Conservation (phyloP, 768 basidiomycete genomes). For the Erythrobasidium yunnanense region DNA sequence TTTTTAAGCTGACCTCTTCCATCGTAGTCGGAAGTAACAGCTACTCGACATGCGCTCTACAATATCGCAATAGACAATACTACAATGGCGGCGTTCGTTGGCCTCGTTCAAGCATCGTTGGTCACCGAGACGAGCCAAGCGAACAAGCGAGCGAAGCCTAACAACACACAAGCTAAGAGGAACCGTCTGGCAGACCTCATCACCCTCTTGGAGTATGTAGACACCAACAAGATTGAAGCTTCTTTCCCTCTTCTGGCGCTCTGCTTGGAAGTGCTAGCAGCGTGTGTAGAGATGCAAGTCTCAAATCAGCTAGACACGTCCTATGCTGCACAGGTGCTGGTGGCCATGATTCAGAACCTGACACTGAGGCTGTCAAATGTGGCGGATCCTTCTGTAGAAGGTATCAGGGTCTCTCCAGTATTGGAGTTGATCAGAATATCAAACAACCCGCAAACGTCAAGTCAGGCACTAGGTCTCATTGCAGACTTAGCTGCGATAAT, state of each 20-base stretch:
- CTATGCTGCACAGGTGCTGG: slow-evolving; percentile 33
- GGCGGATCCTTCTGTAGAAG: background rate
- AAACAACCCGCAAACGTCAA: slow-evolving; percentile 84
- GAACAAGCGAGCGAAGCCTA: background rate
- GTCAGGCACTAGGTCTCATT: slow-evolving; percentile 79
- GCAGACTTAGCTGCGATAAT: slow-evolving; percentile 69
- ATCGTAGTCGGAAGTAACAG: slow-evolving; percentile 22
- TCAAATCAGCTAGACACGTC: slow-evolving; percentile 28
- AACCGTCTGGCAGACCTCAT: background rate
- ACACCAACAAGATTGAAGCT: slow-evolving; percentile 22
- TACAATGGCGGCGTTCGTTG: slow-evolving; percentile 4
- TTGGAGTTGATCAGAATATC: slow-evolving; percentile 48
- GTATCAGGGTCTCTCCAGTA: slow-evolving; percentile 28
- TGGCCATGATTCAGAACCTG: slow-evolving; percentile 27
- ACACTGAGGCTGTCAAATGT: slow-evolving; percentile 24
- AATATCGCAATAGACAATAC: background rate
- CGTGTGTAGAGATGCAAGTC: slow-evolving; percentile 31
- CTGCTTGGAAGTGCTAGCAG: slow-evolving; percentile 31
- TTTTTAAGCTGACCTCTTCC: background rate
- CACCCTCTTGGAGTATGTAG: slow-evolving; percentile 22
- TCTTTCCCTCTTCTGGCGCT: slow-evolving; percentile 28
- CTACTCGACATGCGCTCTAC: slow-evolving; percentile 14
- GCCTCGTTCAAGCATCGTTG: background rate
- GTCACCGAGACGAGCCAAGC: background rate
- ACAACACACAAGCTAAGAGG: background rate